Base-by-base conservation (phyloP, 345 rosid species). In the Garcia nutans region DNA sequence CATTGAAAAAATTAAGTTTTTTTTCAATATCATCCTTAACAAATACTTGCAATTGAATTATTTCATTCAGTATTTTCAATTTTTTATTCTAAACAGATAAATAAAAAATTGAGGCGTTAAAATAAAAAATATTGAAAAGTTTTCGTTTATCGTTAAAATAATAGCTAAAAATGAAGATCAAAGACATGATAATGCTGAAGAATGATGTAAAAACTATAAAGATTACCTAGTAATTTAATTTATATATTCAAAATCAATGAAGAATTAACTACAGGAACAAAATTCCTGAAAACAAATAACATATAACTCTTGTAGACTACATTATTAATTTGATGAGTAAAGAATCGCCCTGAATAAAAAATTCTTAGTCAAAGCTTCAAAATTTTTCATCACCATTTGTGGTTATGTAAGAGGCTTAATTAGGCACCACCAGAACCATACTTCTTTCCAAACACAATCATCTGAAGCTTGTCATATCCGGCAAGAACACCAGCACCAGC, bases 401-500 rank as follows among this genome's bases (percentile, higher is more conserved):
- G 60, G 72, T 41, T 69, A 33, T 19, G 20, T 69, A 69, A 31
- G 19, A 23, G 8, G 23, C 42, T 33, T 8, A 37, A 31, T 76
- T 67, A 80, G 10, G 74, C 83, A 1, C 83, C 83, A 19, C 83
- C 80, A 23, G 83, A 80, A 47, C 80, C 83, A 28, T 72, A 80
- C 71, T 80, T 80, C 83, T 80, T 80, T 42, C 83, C 83, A 1
- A 80, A n/a, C 8, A 80, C 65, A 55, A 80, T 76, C 83, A 80
- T 12, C 80, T 80, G 80, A 65, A 80, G 80, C 74, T 80, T 80
- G 77, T 80, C 83, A 31, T 80, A 80, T 49, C 83, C 83, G 2
- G 83, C 79, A 52, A 80, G 80, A 55, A 80, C 80, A 65, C 83
- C 83, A 42, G 83, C 83, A 33, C 83, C 83, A 28, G 83, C 83